Evolutionary conservation across 805 yeast species (phyloP).

Genomic region (Pichia deserticola): DNA sequence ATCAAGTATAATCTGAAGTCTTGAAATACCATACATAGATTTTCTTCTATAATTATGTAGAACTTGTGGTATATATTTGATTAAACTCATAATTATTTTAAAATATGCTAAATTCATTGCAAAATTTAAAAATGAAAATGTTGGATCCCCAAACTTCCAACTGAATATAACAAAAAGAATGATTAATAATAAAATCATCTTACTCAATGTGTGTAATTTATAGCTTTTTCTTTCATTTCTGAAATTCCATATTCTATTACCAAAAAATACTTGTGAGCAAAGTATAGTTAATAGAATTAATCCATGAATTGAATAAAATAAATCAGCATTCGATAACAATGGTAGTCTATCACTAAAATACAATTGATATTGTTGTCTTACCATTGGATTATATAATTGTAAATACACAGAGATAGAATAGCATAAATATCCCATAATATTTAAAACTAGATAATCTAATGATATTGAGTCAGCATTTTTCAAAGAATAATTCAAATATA

Average conservation of each 20-base stretch:
- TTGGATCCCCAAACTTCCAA: constrained; percentile 3
- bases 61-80: constrained; percentile 47
- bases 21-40: constrained; percentile 41
- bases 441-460: constrained; percentile 38
- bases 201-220: constrained; percentile 18
- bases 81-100: constrained; percentile 36
- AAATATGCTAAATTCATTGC: constrained; percentile 36
- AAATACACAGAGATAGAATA: constrained; percentile 35
- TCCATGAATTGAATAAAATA: constrained; percentile 44
- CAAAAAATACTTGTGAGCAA: constrained; percentile 32
- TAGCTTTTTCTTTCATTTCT: constrained; percentile 24
- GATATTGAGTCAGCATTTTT: constrained; percentile 43
- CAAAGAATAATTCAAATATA: constrained; percentile 33
- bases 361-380: constrained; percentile 25
- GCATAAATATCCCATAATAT: constrained; percentile 40
- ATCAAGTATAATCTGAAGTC: constrained; percentile 33
- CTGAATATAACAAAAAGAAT: constrained; percentile 14
- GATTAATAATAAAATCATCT: constrained; percentile 8
- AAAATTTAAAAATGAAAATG: constrained; percentile 29
- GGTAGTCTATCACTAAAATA: constrained; percentile 32
- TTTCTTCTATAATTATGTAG: constrained; percentile 33
- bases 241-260: constrained; percentile 30
- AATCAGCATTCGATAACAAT: constrained; percentile 36
- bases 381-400: constrained; percentile 32
- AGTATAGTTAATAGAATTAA: constrained; percentile 32